Evolutionary conservation across 441 rosid genomes (phyloP).

Genomic region (Gossypium armourianum): DNA sequence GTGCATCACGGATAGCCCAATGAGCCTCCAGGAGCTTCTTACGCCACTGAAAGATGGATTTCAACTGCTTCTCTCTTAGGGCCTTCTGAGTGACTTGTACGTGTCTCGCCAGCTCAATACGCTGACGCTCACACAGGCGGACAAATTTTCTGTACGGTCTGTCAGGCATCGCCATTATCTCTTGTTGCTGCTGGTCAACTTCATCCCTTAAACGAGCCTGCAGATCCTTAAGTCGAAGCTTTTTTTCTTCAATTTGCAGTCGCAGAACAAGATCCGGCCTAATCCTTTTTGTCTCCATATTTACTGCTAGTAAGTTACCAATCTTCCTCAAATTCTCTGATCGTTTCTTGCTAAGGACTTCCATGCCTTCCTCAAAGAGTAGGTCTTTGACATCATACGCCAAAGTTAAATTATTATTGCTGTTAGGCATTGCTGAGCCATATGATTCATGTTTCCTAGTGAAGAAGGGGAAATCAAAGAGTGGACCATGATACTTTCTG

Average conservation of each 20-base stretch:
- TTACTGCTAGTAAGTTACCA: conserved; percentile 62
- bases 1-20: conserved; percentile 96
- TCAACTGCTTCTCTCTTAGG: conserved; percentile 81
- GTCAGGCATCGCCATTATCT: conserved; percentile 98
- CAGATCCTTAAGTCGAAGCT: conserved; percentile 64
- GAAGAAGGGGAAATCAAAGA: conserved; percentile 96
- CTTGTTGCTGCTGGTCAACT: conserved; percentile 93
- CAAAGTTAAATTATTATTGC: conserved; percentile 67
- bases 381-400: conserved; percentile 90
- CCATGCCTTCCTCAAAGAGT: conserved; percentile 79
- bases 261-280: conserved; percentile 97
- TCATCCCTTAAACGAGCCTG: conserved; percentile 87
- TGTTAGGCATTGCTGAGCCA: conserved; percentile 65
- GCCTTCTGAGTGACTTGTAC: conserved; percentile 79
- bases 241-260: conserved; percentile 92
- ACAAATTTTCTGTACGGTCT: conserved; percentile 96
- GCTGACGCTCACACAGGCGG: conserved; percentile 88
- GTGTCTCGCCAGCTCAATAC: conserved; percentile 82
- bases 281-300: conserved; percentile 90
- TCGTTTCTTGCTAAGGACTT: conserved; percentile 67
- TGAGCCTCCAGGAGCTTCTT: conserved; percentile 98
- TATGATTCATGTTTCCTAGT: conserved; percentile 89
- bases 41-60: conserved; percentile 97
- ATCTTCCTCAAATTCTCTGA: conserved; percentile 77
- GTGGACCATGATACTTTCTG: conserved; percentile 94